A percentile compares a stretch with the other conserved stretches of the same genome.
phyloP scores from a whole-genome alignment of 2,329 filamentous ascomycete species.

The Colletotrichum shisoi region DNA sequence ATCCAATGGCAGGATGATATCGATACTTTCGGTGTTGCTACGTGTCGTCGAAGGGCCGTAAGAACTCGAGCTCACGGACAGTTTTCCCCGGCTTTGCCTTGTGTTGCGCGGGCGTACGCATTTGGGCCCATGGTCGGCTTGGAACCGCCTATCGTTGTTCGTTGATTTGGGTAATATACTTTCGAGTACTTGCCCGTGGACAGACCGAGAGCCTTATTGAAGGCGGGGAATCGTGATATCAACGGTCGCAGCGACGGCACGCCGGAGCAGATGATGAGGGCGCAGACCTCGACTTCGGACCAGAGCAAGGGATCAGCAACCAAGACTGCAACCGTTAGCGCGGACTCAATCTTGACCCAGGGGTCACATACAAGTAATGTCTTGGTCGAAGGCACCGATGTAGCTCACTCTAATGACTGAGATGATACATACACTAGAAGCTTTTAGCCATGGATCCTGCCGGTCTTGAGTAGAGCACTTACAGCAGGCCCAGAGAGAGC shows the following conservation, averaged over 20 bases:
- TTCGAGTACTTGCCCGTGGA: conserved; percentile 40
- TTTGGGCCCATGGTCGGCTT: conserved; percentile 26
- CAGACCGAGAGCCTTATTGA: conserved; percentile 46
- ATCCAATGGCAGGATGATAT: conserved; percentile 32
- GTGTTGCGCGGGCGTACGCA: conserved; percentile 25
- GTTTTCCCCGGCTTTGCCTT: conserved; percentile 16
- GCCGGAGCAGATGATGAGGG: conserved; percentile 48
- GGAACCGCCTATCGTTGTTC: conserved; percentile 31
- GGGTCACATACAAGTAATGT: conserved; percentile 42
- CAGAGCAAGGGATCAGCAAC: conserved; percentile 45
- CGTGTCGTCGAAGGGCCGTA: conserved; percentile 14
- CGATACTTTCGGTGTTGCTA: conserved; percentile 28
- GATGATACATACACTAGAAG: conserved; percentile 42
- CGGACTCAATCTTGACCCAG: neutral
- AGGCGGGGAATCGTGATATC: conserved; percentile 44
- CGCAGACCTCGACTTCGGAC: conserved; percentile 46
- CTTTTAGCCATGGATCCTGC: conserved; percentile 1
- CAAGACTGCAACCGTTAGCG: conserved; percentile 40
- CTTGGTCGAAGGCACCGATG: conserved; percentile 42
- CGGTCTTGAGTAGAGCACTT: neutral
- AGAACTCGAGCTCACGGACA: conserved; percentile 30
- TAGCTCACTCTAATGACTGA: conserved; percentile 45
- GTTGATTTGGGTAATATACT: conserved; percentile 32
- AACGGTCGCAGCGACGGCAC: conserved; percentile 47
- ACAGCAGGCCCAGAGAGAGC: conserved; percentile 45